Conservation (phyloP, 768 basidiomycete genomes). For the Xerocomellus intermedius region DNA sequence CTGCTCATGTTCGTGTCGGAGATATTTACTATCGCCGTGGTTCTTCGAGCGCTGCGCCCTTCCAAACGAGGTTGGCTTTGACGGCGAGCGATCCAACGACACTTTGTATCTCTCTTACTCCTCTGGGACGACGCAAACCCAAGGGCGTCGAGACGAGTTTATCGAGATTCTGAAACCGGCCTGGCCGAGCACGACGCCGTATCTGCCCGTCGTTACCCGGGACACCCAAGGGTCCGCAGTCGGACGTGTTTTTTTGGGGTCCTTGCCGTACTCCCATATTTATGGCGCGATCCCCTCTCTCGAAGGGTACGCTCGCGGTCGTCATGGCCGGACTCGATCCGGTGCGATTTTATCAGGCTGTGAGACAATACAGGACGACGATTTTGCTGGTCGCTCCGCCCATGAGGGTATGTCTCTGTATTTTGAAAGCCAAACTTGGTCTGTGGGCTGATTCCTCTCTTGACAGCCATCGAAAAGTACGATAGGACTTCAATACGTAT, state of each 20-base stretch:
- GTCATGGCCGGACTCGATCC: constrained; percentile 75
- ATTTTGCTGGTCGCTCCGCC: constrained; percentile 69
- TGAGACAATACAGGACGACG: constrained; percentile 66
- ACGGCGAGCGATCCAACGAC: constrained; percentile 51
- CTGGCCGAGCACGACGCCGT: constrained; percentile 41
- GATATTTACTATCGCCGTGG: too few relatives aligned
- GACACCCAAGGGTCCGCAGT: constrained; percentile 11
- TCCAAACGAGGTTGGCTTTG: constrained; percentile 51
- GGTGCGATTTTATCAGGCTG: constrained; percentile 56
- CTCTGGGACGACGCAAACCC: constrained; percentile 73
- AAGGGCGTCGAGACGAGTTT: constrained; percentile 70
- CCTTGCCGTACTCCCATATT: constrained; percentile 61
- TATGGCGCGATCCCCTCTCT: constrained; percentile 56
- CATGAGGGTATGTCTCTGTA: constrained; percentile 48
- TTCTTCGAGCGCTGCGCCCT: constrained; percentile 53
- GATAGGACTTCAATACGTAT: constrained; percentile 58
- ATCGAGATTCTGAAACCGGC: constrained; percentile 46
- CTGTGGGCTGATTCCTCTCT: background rate
- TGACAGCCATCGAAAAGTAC: constrained; percentile 59
- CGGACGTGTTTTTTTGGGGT: constrained; percentile 57
- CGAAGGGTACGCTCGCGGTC: constrained; percentile 48
- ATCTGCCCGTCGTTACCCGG: constrained; percentile 16
- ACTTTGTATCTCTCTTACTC: constrained; percentile 66
- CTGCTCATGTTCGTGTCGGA: too few relatives aligned
- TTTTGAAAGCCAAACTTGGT: too few relatives aligned